Conservation (phyloP, 1,139 yeast genomes). For the Scheffersomyces illinoinensis region DNA sequence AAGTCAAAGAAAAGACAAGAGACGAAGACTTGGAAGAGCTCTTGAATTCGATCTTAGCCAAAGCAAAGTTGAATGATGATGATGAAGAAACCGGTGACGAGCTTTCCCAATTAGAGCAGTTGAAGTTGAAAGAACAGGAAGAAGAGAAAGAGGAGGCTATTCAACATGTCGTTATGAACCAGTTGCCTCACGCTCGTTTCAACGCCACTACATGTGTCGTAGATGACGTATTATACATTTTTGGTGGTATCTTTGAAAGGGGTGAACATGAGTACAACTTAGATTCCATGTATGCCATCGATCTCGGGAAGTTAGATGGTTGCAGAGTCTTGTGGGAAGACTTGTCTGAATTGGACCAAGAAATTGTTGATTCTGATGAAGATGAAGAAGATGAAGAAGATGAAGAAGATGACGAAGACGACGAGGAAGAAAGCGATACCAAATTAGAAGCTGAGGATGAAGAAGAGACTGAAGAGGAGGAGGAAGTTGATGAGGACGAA, state of each 20-base stretch:
- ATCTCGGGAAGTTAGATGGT: constrained; percentile 85
- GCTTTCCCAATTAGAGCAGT: constrained; percentile 38
- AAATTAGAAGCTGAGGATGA: constrained; percentile 57
- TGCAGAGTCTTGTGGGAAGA: constrained; percentile 91
- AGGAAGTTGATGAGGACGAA: constrained; percentile 61
- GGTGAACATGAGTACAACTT: constrained; percentile 84
- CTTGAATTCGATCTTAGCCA: constrained; percentile 70
- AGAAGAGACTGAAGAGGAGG: constrained; percentile 62
- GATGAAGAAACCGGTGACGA: constrained; percentile 49
- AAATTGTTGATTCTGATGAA: constrained; percentile 57
- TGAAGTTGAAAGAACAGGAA: constrained; percentile 38
- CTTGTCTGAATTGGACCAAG: constrained; percentile 57
- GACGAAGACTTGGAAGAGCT: constrained; percentile 84
- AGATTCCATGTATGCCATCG: constrained; percentile 85
- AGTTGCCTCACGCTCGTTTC: constrained; percentile 85
- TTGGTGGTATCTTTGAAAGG: constrained; percentile 87
- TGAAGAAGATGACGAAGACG: constrained; percentile 61
- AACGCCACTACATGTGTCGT: constrained; percentile 84
- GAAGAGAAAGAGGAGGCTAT: constrained; percentile 38
- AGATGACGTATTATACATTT: constrained; percentile 82
- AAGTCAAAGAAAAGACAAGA: constrained; percentile 51
- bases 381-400: constrained; percentile 71
- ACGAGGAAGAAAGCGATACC: constrained; percentile 51
- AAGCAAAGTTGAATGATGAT: constrained; percentile 66
- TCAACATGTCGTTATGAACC: constrained; percentile 59